phyloP scores from a whole-genome alignment of 2,329 filamentous ascomycete genomes.

The Huntiella bhutanensis region DNA sequence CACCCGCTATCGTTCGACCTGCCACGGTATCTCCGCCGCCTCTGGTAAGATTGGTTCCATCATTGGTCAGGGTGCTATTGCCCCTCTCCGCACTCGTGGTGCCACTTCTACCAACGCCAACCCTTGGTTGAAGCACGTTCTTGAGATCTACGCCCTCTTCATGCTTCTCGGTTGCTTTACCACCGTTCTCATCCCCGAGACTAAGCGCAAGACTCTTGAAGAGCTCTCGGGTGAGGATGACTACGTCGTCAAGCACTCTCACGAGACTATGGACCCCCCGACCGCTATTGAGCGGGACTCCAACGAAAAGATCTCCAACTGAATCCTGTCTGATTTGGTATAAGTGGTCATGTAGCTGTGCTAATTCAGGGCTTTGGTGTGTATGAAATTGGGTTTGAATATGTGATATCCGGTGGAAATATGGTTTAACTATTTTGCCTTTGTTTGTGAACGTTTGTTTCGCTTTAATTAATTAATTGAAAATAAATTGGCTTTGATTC shows the following conservation, averaged over 20 bases:
- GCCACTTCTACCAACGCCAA: constrained; percentile 20
- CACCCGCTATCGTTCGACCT: constrained; percentile 36
- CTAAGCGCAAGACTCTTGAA: constrained; percentile 36
- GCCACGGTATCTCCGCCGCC: constrained; percentile 37
- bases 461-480: too few relatives aligned
- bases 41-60: constrained; percentile 30
- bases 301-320: constrained; percentile 1
- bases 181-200: constrained; percentile 53
- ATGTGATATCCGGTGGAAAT: background rate
- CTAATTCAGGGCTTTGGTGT: background rate
- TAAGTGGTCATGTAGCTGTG: too few relatives aligned
- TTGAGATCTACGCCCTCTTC: constrained; percentile 57
- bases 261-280: background rate
- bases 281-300: background rate
- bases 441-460: too few relatives aligned
- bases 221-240: constrained; percentile 8
- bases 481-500: background rate
- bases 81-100: constrained; percentile 30
- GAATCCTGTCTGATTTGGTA: too few relatives aligned
- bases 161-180: constrained; percentile 56
- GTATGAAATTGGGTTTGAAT: background rate
- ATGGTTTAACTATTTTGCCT: background rate
- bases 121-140: constrained; percentile 61
- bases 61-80: constrained; percentile 33
- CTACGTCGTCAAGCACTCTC: constrained; percentile 6